phyloP scores from a whole-genome alignment of 148 eudicot species.

The Silene uniflora region DNA sequence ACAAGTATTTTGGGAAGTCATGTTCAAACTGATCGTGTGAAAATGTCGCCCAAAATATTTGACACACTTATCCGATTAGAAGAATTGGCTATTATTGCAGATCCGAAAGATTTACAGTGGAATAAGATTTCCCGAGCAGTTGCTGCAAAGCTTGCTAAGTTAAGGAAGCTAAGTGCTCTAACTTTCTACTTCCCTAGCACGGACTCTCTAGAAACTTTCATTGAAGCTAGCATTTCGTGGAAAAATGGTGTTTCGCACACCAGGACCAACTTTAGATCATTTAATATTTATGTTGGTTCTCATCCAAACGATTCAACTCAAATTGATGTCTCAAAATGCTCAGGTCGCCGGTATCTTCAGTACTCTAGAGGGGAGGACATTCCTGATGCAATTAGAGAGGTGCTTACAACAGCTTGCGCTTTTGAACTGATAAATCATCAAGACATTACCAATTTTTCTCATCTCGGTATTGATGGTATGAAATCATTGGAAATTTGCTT shows the following conservation, averaged over 20 bases:
- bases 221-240: not conserved
- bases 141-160: not conserved
- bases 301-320: not conserved
- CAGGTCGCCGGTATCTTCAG: not conserved
- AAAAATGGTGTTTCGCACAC: not conserved
- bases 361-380: not conserved
- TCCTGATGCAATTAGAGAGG: not conserved
- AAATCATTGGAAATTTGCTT: not conserved
- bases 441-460: not conserved
- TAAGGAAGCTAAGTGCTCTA: not conserved
- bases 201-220: not conserved
- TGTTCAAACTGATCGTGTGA: not conserved
- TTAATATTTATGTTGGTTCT: not conserved
- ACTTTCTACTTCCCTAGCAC: not conserved
- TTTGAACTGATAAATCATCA: not conserved
- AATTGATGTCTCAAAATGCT: not conserved
- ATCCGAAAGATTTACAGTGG: not conserved
- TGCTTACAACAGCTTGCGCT: not conserved
- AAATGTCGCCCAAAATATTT: no score
- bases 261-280: not conserved
- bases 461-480: not conserved
- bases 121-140: not conserved
- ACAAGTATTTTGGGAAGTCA: not conserved
- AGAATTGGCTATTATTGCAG: not conserved
- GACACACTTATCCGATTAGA: not conserved